Base-by-base conservation (phyloP, 257 asterid genomes). In the Nemophila menziesii region DNA sequence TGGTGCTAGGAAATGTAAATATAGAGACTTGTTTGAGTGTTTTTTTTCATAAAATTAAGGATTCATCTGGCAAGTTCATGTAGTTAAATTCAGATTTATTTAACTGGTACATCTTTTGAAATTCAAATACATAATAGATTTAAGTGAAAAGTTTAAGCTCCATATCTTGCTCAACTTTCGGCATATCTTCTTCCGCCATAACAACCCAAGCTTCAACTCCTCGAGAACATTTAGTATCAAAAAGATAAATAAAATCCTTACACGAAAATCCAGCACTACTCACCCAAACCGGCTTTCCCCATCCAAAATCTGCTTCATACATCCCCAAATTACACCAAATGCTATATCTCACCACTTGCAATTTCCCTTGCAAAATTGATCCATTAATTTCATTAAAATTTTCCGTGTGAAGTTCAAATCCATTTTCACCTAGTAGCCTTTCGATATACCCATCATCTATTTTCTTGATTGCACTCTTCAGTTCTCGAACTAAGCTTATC, bases 261-360 rank as follows among this genome's bases (percentile, higher is more conserved):
- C 26, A 1, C n/a, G 62, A 29, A 23, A 36, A 46, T 16, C 67
- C 46, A 0, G 62, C 67, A 5, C 54, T 48, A 18, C 60, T 60
- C 16, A 71, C 58, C 76, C 70, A 74, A 29, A n/a, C 56, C 13
- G 93, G 69, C 56, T 27, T 61, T 19, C 89, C 86, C 89, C 86
- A 78, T 24, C 86, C 86, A 20, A 74, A 74, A 62, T 78, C 75
- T 0, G 70, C 67, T 12, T 49, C 64, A 21, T 63, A 48, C 2
- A 74, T 26, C 0, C 60, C 49, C 23, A 81, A 78, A 14, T 72
- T 59, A 45, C 82, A 63, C 57, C 69, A 69, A 23, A 78, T 74
- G 22, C 40, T 58, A 43, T 70, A 74, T 16, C 57, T 65, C 2
- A 77, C 51, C 7, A 65, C 55, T 0, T 58, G 59, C 22, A 67